Evolutionary conservation across 495 filamentous ascomycete genomes (phyloP), one percentile per base, ranked within the genome.

Genomic region (Penicillium samsonianum): DNA sequence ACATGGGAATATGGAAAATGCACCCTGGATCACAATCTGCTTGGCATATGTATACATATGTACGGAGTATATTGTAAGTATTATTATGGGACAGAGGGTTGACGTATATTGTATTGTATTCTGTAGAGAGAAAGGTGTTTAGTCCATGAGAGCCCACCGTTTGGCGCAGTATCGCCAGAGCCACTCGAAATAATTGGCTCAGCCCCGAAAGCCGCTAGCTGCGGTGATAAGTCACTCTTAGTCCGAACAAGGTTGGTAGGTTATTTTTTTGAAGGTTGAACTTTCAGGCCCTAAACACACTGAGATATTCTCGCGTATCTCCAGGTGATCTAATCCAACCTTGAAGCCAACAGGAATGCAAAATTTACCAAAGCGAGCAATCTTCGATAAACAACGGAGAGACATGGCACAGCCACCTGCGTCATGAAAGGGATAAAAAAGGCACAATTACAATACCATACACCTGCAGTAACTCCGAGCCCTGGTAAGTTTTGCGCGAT

Each of bases 391-490:
- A 55, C 43, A 55, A 7, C 30, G 9, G 28, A 30, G 28, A 48
- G 42, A 45, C 37, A 58, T 30, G 40, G 41, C 56, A 63, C 58
- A 64, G 64, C 64, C 64, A 64, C 64, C 37, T 53, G 58, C 61
- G 61, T 66, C 64, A 66, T 58, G 26, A 44, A 20, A 14, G 19
- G 42, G 22, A 44, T 26, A 33, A 31, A 30, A 48, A 31, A 14
- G 28, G n/a, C 3, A 31, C 41, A 54, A 17, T 35, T 26, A 47
- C 53, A 55, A 35, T 47, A 55, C 53, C n/a, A n/a, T 33, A 43
- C 26, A 3, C 4, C 0, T 20, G 30, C 2, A 17, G 26, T 42
- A 53, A 40, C 52, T 55, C 53, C 31, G 42, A 55, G 53, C 42
- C 52, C 22, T 26, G 30, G 30, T 10, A 55, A 19, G 22, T 9